phyloP scores from a whole-genome alignment of 2,329 filamentous ascomycete species.

The Trichoderma endophyticum region DNA sequence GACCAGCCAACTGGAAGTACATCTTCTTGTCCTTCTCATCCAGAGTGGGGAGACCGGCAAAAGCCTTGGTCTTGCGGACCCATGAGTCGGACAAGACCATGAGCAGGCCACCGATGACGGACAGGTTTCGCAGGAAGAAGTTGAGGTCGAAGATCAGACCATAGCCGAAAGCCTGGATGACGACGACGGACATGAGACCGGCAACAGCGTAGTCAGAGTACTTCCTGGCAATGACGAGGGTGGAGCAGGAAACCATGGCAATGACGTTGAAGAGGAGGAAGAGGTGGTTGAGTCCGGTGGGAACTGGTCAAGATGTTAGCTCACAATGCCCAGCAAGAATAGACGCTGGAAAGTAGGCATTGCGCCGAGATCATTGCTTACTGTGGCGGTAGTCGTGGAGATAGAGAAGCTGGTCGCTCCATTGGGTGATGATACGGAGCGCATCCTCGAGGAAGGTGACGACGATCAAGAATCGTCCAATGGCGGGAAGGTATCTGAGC shows the following conservation, averaged over 20 bases:
- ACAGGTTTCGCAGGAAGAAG: conserved; percentile 99
- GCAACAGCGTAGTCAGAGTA: conserved; percentile 89
- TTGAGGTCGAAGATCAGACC: conserved; percentile 98
- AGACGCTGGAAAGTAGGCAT: not conserved
- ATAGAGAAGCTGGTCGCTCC: conserved; percentile 90
- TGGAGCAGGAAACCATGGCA: conserved; percentile 78
- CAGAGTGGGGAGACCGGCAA: conserved; percentile 86
- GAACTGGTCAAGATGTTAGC: conserved; percentile 57
- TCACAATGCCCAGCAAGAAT: conserved; percentile 21
- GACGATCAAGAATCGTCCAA: conserved; percentile 95
- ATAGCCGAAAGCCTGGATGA: conserved; percentile 93
- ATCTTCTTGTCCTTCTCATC: conserved; percentile 99
- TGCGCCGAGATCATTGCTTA: conserved; percentile 49
- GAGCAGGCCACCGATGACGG: conserved; percentile 91
- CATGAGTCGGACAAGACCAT: conserved; percentile 99
- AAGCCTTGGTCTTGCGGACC: conserved; percentile 96
- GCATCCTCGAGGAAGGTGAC: conserved; percentile 98
- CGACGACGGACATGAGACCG: conserved; percentile 84
- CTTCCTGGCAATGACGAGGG: conserved; percentile 85
- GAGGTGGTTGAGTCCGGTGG: conserved; percentile 80
- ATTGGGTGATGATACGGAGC: conserved; percentile 94
- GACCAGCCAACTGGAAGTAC: conserved; percentile 98
- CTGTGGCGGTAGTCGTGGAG: conserved; percentile 89
- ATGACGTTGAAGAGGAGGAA: conserved; percentile 91
- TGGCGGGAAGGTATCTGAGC: conserved; percentile 80